Evolutionary conservation across 1,139 yeast species (phyloP).

Genomic region (Suhomyces choctaworum): DNA sequence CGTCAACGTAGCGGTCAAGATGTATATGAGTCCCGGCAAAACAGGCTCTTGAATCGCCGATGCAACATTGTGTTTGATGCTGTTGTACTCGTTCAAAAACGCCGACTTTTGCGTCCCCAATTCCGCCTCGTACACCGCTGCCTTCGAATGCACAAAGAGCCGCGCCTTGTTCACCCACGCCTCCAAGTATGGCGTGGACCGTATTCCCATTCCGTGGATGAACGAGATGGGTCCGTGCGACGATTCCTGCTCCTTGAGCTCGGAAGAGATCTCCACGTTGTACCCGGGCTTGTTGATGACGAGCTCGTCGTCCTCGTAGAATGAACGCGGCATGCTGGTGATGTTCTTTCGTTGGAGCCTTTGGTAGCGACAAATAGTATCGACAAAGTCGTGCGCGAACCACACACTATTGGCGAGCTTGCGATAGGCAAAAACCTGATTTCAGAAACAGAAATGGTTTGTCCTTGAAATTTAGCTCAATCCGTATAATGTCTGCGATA

Average conservation of each 20-base stretch:
- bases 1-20: slow-evolving; percentile 53
- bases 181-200: slow-evolving; percentile 50
- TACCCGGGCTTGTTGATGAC: slow-evolving; percentile 50
- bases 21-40: slow-evolving; percentile 54
- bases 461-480: no score
- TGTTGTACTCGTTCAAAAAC: slow-evolving; percentile 37
- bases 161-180: slow-evolving; percentile 40
- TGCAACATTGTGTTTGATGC: slow-evolving; percentile 28
- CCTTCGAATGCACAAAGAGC: slow-evolving; percentile 37
- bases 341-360: no score
- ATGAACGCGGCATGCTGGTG: slow-evolving; percentile 30
- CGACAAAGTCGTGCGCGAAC: no score
- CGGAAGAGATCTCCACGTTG: slow-evolving; percentile 35
- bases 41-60: slow-evolving; percentile 42
- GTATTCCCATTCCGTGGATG: slow-evolving; percentile 54
- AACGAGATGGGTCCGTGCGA: slow-evolving; percentile 43
- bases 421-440: no score
- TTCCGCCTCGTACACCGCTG: slow-evolving; percentile 42
- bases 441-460: no score
- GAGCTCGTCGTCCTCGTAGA: slow-evolving; percentile 54
- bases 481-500: no score
- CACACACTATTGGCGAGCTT: no score
- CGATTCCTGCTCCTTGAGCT: slow-evolving; percentile 40
- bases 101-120: slow-evolving; percentile 48
- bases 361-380: no score